phyloP scores from a whole-genome alignment of 306 rosid species.

The Vigna hirtella region DNA sequence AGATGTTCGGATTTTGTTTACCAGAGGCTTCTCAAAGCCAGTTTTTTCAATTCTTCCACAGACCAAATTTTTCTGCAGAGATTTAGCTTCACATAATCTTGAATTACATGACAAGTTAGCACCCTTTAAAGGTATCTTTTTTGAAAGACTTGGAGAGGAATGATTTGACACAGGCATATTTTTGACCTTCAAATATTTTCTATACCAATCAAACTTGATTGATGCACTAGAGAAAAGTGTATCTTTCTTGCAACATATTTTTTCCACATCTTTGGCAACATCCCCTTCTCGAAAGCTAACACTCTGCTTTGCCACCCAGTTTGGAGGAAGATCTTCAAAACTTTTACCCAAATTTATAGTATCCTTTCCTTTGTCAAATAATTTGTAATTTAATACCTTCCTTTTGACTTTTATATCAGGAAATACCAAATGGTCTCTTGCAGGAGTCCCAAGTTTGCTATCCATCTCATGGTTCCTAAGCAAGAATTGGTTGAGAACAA shows the following conservation, averaged over 20 bases:
- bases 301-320: constrained; percentile 5
- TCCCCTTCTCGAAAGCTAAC: constrained; percentile 34
- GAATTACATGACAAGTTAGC: constrained; percentile 33
- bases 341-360: constrained; percentile 33
- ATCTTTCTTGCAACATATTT: constrained; percentile 39
- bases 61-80: constrained; percentile 31
- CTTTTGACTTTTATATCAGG: constrained; percentile 47
- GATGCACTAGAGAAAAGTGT: constrained; percentile 32
- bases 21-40: constrained; percentile 36
- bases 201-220: constrained; percentile 26
- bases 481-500: constrained; percentile 40
- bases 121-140: constrained; percentile 34
- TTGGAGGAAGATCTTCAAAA: constrained; percentile 37
- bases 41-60: constrained; percentile 34
- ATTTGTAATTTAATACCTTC: constrained; percentile 30
- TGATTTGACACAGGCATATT: constrained; percentile 16
- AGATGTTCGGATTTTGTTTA: constrained; percentile 40
- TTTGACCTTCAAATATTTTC: constrained; percentile 43
- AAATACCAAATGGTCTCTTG: constrained; percentile 63
- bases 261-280: constrained; percentile 41
- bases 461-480: constrained; percentile 66
- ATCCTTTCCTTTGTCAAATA: constrained; percentile 41
- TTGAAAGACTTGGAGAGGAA: constrained; percentile 29
- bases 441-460: constrained; percentile 52
- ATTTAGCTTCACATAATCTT: constrained; percentile 34